These are phyloP conservation scores for Micractinium sp. DNA, from an alignment of 139 green algal species.

Conservation along the genomic window DNA sequence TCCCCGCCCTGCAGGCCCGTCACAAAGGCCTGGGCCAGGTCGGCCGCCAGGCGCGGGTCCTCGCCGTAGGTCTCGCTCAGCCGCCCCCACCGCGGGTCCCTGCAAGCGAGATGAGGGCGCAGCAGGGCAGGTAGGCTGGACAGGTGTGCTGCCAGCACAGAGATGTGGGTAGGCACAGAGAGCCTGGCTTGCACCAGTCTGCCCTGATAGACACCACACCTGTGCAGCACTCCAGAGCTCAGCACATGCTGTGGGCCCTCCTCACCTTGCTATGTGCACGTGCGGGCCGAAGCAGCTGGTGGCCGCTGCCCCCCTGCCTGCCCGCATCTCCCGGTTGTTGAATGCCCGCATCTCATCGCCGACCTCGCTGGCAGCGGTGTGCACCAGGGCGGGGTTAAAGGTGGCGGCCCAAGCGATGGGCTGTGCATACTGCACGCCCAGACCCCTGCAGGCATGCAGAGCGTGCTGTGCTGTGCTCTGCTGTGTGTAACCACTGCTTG, in stretches of 20 bases:
- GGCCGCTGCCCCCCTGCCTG: background rate
- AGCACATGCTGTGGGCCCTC: background rate
- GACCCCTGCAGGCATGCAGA: background rate
- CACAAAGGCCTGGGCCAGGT: background rate
- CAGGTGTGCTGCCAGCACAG: background rate
- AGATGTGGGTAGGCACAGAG: background rate
- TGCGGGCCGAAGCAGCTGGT: background rate
- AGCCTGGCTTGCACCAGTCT: background rate
- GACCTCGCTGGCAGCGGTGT: background rate
- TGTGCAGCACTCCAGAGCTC: background rate
- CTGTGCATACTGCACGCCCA: background rate
- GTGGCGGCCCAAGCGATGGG: background rate
- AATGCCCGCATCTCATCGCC: background rate
- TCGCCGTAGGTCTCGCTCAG: background rate
- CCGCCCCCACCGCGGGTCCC: background rate
- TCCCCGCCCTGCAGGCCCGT: slow-evolving; percentile 4
- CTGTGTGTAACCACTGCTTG: background rate
- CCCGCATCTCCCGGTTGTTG: slow-evolving; percentile 5
- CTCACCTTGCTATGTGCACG: background rate
- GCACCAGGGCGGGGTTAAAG: background rate
- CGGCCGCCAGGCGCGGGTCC: background rate
- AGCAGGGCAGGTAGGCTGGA: background rate
- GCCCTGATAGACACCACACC: no score
- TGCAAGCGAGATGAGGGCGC: background rate
- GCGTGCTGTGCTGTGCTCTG: background rate